These are phyloP conservation scores for Apiotrichum gracile DNA, from an alignment of 1,284 basidiomycete species.

Conservation along the genomic window DNA sequence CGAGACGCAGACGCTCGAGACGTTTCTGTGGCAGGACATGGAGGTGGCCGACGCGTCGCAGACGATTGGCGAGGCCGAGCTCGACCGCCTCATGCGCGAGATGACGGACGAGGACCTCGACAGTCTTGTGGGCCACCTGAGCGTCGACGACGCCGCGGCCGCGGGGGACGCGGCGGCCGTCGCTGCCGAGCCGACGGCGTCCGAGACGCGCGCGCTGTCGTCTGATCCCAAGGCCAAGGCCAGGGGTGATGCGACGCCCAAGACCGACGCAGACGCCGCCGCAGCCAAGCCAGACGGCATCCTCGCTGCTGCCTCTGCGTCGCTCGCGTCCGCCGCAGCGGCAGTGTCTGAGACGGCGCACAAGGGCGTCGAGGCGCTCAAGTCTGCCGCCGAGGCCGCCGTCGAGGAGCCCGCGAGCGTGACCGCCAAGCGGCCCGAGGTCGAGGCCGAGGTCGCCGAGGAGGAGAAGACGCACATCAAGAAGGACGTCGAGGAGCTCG, in stretches of 20 bases:
- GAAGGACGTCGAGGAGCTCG: not conserved
- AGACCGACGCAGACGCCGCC: not conserved
- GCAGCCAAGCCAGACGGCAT: not conserved
- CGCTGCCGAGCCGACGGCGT: not conserved
- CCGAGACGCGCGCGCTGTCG: not conserved
- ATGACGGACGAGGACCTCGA: slow-evolving; percentile 41
- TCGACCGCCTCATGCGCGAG: slow-evolving; percentile 41
- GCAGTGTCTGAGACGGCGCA: not conserved
- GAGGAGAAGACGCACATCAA: not conserved
- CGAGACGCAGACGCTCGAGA: slow-evolving; percentile 31
- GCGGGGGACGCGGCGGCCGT: not conserved
- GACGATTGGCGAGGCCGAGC: slow-evolving; percentile 38
- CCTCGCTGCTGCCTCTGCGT: not conserved
- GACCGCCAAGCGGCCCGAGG: not conserved
- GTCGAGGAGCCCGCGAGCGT: slow-evolving; percentile 2
- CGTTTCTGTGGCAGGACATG: slow-evolving; percentile 40
- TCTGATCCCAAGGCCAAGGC: not conserved
- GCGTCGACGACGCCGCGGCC: slow-evolving; percentile 8
- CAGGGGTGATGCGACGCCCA: not conserved
- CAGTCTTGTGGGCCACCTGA: slow-evolving; percentile 35
- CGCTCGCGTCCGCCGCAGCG: not conserved
- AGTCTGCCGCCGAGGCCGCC: not conserved
- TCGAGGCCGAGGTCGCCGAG: not conserved
- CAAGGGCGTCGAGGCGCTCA: not conserved
- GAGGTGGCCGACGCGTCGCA: slow-evolving; percentile 24